Evolutionary conservation across 345 rosid genomes (phyloP).

Genomic region (Bruguiera gymnorhiza): DNA sequence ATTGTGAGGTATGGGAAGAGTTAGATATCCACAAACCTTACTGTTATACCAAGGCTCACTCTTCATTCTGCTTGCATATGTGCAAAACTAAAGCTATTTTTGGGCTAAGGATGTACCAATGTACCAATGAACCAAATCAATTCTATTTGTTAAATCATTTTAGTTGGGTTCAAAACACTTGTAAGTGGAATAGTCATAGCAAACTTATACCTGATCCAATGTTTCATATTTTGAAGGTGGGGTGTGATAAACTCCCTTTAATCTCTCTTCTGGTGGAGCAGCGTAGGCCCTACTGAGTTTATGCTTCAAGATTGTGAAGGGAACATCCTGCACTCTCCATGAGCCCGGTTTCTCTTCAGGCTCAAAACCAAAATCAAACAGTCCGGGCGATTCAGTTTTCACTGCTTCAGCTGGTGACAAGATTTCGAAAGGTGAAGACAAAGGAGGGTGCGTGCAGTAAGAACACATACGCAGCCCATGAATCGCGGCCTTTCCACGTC

Average conservation of each 20-base stretch:
- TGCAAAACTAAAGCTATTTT: too few species aligned
- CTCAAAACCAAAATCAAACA: conserved; percentile 49
- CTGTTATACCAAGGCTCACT: too few species aligned
- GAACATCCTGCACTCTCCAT: conserved; percentile 65
- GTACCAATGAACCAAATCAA: too few species aligned
- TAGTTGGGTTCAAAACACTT: not conserved
- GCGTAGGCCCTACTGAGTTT: conserved; percentile 75
- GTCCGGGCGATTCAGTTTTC: conserved; percentile 62
- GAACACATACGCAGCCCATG: conserved; percentile 62
- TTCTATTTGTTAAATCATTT: too few species aligned
- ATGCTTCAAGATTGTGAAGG: conserved; percentile 50
- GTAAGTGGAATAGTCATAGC: not conserved
- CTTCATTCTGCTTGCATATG: too few species aligned
- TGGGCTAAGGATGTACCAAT: too few species aligned
- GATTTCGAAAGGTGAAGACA: conserved; percentile 69
- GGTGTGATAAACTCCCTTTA: conserved; percentile 58
- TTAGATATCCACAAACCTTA: too few species aligned
- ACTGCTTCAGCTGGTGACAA: conserved; percentile 78
- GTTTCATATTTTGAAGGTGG: conserved; percentile 83
- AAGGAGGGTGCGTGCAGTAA: conserved; percentile 66
- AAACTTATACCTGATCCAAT: conserved; percentile 68
- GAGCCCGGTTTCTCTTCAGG: conserved; percentile 55
- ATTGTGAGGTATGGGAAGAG: too few species aligned
- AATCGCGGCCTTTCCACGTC: conserved; percentile 51
- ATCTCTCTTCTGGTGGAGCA: conserved; percentile 72